A percentile compares a stretch with the other conserved stretches of the same genome.
phyloP scores from a whole-genome alignment of 176 grass and related monocot genomes.

The Juncus inflexus region DNA sequence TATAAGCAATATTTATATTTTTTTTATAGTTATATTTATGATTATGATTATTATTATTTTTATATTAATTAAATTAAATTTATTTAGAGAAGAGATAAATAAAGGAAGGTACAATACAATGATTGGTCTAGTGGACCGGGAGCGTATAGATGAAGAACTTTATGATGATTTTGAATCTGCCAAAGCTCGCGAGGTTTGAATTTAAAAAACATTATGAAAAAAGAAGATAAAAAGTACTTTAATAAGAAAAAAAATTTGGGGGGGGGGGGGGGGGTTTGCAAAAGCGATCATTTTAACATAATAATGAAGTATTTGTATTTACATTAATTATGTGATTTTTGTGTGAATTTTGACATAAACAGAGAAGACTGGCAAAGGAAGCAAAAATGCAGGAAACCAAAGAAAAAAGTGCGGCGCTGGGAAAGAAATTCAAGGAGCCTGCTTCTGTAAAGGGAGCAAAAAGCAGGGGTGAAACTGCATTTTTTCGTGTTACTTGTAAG shows the following conservation, averaged over 20 bases:
- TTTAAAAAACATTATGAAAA: constrained; percentile 9
- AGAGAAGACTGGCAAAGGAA: constrained; percentile 95
- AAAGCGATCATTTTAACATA: background rate
- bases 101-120: constrained; percentile 95
- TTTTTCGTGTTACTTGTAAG: constrained; percentile 96
- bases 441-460: constrained; percentile 45
- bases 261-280: too few relatives aligned
- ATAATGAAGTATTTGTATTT: background rate
- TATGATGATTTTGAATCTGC: constrained; percentile 98
- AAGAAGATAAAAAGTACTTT: background rate
- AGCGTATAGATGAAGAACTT: constrained; percentile 75
- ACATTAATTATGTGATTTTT: constrained; percentile 1
- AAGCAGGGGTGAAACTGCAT: constrained; percentile 75
- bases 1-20: constrained; percentile 7
- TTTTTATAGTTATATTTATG: background rate
- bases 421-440: constrained; percentile 89
- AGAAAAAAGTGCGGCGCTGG: constrained; percentile 66
- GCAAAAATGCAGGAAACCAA: constrained; percentile 84
- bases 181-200: constrained; percentile 83
- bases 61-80: too few relatives aligned
- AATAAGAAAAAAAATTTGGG: too few relatives aligned
- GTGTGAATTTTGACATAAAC: constrained; percentile 18
- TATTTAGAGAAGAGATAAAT: constrained; percentile 84
- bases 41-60: too few relatives aligned
- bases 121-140: constrained; percentile 83